A percentile compares a stretch with the other conserved stretches of the same genome.
phyloP scores from a whole-genome alignment of 495 filamentous ascomycete species.

The Penicillium turbatum region DNA sequence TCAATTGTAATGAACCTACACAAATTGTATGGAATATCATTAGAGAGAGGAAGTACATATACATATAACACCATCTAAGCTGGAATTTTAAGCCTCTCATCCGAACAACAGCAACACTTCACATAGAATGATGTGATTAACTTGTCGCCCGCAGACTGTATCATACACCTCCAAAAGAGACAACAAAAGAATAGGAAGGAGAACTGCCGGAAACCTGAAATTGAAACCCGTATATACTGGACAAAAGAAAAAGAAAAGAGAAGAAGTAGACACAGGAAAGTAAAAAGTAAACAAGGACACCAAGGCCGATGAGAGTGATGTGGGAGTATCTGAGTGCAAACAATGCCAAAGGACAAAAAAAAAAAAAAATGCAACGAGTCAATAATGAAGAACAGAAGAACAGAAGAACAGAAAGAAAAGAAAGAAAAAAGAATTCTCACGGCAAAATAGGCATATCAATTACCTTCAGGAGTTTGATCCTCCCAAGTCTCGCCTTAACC shows the following conservation, averaged over 20 bases:
- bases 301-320: background rate
- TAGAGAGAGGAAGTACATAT: no score
- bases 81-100: background rate
- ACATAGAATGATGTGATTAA: background rate
- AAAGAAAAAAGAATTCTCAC: conserved; percentile 11
- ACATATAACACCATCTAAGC: no score
- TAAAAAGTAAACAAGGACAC: conserved; percentile 13
- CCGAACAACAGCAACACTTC: background rate
- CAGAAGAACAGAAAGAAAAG: background rate
- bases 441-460: conserved; percentile 25
- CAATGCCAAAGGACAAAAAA: background rate
- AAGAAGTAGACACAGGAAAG: conserved; percentile 11
- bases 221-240: conserved; percentile 31
- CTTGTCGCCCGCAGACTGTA: background rate
- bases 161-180: conserved; percentile 5
- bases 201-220: conserved; percentile 13
- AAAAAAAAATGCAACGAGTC: conserved; percentile 2
- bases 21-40: background rate
- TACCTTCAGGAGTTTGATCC: conserved; percentile 34
- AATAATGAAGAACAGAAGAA: conserved; percentile 6
- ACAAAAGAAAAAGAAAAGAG: conserved; percentile 22
- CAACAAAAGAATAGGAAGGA: conserved; percentile 8
- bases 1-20: background rate
- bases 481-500: conserved; percentile 55
- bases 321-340: background rate